Evolutionary conservation across 495 filamentous ascomycete species (phyloP), one percentile per base, ranked within the genome.

Genomic region (Oleoguttula mirabilis): DNA sequence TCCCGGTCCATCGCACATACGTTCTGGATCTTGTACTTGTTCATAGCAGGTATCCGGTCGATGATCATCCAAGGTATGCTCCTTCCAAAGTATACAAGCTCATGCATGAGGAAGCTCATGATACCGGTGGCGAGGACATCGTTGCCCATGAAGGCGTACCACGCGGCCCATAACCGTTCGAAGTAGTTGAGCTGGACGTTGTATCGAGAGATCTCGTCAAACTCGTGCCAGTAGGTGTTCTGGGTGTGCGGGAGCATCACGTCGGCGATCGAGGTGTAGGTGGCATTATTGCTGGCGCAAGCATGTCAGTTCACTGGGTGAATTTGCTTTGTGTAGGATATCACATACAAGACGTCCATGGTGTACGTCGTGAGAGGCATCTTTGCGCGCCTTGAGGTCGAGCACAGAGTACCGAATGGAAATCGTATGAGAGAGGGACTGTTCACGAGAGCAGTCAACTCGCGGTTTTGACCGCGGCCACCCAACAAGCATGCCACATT

Each of bases 131-230:
- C 88, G 25, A 96, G 78, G 34, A 81, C 77, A 70, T 96, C 88
- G 55, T 96, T 95, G 55, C 88, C 83, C 85, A 96, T 93, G 75
- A 80, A 96, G n/a, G 87, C 76, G 60, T 96, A 96, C 88, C 88
- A 84, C 58, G 88, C 84, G 19, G 84, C 82, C 88, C 88, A 96
- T 38, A 92, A 63, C 37, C 76, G 71, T 67, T 96, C 88, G 52
- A 77, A 67, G 36, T 82, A 64, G 62, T 90, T 94, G 36, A 96
- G 71, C 34, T 88, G 74, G 36, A 92, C 69, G 71, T 90, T 92
- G 69, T 84, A 81, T 52, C 82, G 79, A 41, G 79, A 77, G 39
- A 95, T 79, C 55, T 90, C 82, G 45, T 92, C 77, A 63, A 86
- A 92, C 52, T 88, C 81, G 41, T 68, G 77, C 67, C 81, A 77